Percentiles rank a stretch among this genome's conserved stretches.
Evolutionary conservation across 768 basidiomycete species (phyloP).

Genomic region (Amyloporia xantha): DNA sequence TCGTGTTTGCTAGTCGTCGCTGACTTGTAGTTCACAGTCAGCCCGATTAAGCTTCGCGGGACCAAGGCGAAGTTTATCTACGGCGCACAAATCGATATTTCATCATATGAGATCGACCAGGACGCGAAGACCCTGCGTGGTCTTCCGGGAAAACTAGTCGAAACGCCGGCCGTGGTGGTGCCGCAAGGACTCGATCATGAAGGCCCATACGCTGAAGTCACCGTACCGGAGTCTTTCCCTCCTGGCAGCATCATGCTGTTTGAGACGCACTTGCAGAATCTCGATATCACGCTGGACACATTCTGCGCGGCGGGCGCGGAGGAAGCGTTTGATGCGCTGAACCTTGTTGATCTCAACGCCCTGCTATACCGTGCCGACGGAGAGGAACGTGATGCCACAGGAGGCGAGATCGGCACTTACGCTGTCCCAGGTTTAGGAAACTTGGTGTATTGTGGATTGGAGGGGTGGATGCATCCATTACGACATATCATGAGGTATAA

Average conservation of each 20-base stretch:
- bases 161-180: constrained; percentile 53
- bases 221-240: constrained; percentile 87
- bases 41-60: constrained; percentile 75
- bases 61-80: constrained; percentile 76
- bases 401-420: constrained; percentile 76
- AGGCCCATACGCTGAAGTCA: constrained; percentile 70
- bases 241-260: constrained; percentile 94
- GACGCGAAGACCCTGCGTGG: constrained; percentile 58
- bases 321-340: constrained; percentile 64
- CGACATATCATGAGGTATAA: constrained; percentile 81
- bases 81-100: constrained; percentile 68
- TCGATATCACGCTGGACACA: constrained; percentile 63
- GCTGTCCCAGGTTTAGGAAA: constrained; percentile 68
- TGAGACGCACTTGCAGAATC: constrained; percentile 72
- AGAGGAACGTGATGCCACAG: constrained; percentile 88
- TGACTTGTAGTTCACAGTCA: constrained; percentile 41
- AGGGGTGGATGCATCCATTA: constrained; percentile 95
- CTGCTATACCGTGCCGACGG: constrained; percentile 81
- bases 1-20: background rate
- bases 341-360: constrained; percentile 85
- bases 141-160: constrained; percentile 60
- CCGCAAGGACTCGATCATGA: constrained; percentile 56
- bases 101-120: constrained; percentile 47
- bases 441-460: constrained; percentile 87
- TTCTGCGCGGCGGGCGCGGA: constrained; percentile 69